phyloP scores from a whole-genome alignment of 192 early-diverging fungal species.

The Irineochytrium annulatum region DNA sequence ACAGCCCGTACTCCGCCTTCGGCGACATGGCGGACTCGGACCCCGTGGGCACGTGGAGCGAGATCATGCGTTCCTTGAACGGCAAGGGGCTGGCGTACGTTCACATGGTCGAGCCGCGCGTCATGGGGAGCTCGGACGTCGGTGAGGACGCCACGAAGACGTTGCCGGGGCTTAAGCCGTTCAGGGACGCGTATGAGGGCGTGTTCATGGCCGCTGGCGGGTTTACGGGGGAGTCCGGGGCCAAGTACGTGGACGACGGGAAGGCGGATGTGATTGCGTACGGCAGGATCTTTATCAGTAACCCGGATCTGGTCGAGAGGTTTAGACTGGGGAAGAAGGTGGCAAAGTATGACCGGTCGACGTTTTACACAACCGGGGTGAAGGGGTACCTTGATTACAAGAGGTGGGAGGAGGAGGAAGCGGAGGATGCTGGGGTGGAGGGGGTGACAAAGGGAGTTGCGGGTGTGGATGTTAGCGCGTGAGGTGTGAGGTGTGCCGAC shows the following conservation, averaged over 20 bases:
- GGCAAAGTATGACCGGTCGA: constrained; percentile 26
- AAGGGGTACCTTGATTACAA: constrained; percentile 21
- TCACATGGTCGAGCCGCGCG: constrained; percentile 19
- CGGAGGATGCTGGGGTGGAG: no score
- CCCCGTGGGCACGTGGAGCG: constrained; percentile 5
- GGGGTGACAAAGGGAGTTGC: no score
- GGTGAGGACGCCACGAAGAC: background rate
- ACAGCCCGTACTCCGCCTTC: constrained; percentile 25
- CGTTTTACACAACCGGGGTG: constrained; percentile 26
- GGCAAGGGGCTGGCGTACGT: constrained; percentile 22
- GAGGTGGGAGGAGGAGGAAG: constrained; percentile 8
- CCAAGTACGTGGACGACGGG: constrained; percentile 11
- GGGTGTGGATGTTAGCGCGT: no score
- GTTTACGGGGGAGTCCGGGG: constrained; percentile 5
- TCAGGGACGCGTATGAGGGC: constrained; percentile 15
- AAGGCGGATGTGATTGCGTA: constrained; percentile 33
- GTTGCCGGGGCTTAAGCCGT: background rate
- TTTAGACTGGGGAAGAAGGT: constrained; percentile 21
- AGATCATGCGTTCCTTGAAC: constrained; percentile 13
- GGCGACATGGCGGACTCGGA: constrained; percentile 14
- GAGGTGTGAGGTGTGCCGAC: no score
- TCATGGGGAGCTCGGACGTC: background rate
- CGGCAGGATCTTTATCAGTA: constrained; percentile 31
- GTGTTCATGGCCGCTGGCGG: constrained; percentile 19
- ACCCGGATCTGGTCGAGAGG: constrained; percentile 41